Evolutionary conservation across 2,329 filamentous ascomycete species (phyloP).

Genomic region (Hymenoscyphus scutula): DNA sequence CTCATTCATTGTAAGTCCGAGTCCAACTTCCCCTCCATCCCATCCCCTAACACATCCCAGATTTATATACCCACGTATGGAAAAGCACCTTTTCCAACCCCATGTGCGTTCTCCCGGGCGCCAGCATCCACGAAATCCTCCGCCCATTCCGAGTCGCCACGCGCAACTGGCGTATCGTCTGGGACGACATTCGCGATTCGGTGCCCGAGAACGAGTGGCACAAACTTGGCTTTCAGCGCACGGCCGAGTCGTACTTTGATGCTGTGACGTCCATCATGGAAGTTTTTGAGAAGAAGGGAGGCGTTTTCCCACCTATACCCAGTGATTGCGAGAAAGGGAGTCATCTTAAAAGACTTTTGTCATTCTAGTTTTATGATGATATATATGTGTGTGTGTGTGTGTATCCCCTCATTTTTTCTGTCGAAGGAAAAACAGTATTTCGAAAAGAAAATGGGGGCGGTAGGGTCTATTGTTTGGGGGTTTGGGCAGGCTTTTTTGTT

Average conservation of each 20-base stretch:
- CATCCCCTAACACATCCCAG: slow-evolving; percentile 19
- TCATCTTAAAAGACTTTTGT: slow-evolving; percentile 32
- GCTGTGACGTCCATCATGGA: slow-evolving; percentile 25
- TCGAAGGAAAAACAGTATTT: no score
- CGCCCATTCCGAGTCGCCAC: slow-evolving; percentile 31
- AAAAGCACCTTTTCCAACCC: slow-evolving; percentile 31
- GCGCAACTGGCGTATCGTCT: slow-evolving; percentile 33
- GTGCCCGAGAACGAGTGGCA: slow-evolving; percentile 28
- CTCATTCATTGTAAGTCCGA: slow-evolving; percentile 32
- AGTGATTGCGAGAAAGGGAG: slow-evolving; percentile 34
- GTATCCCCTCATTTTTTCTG: no score
- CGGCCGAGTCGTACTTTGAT: slow-evolving; percentile 33
- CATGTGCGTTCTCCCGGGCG: slow-evolving; percentile 20
- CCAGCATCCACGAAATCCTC: slow-evolving; percentile 20
- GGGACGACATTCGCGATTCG: slow-evolving; percentile 31
- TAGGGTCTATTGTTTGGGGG: no score
- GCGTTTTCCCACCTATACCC: slow-evolving; percentile 27
- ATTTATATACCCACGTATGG: slow-evolving; percentile 35
- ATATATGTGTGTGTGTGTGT: no score
- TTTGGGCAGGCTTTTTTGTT: no score
- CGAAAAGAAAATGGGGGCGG: no score
- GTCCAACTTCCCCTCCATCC: background rate
- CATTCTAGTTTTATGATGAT: slow-evolving; percentile 17
- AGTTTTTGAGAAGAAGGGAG: slow-evolving; percentile 28
- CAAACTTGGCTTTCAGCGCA: slow-evolving; percentile 33